Conservation (phyloP, 306 rosid species). For the Ormosia emarginata region DNA sequence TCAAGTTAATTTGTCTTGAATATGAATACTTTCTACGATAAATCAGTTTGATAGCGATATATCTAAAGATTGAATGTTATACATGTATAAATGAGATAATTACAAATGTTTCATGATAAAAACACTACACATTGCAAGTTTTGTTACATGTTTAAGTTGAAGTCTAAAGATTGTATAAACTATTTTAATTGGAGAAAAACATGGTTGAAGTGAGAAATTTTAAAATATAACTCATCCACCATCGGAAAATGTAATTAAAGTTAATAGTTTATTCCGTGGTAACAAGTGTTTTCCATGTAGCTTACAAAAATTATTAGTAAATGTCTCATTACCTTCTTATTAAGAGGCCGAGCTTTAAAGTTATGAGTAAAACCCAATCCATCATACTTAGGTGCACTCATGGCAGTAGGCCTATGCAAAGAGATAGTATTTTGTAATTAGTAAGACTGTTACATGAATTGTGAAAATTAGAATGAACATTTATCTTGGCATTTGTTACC, state of each 20-base stretch:
- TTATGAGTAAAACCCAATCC: slow-evolving; percentile 43
- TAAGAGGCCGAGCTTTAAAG: slow-evolving; percentile 67
- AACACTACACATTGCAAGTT: not conserved
- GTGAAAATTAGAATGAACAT: slow-evolving; percentile 2
- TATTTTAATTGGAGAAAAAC: slow-evolving; percentile 2
- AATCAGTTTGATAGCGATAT: not conserved
- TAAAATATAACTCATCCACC: not conserved
- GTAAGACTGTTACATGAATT: slow-evolving; percentile 7
- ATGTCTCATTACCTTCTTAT: slow-evolving; percentile 60
- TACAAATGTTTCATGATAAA: not conserved
- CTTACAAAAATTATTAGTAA: not conserved
- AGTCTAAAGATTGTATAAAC: not conserved
- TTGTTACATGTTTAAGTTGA: not conserved
- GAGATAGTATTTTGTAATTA: slow-evolving; percentile 20
- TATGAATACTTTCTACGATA: not conserved
- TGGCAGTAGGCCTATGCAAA: slow-evolving; percentile 55
- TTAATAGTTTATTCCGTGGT: not conserved
- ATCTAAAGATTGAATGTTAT: not conserved
- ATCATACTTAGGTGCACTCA: slow-evolving; percentile 40
- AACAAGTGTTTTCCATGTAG: not conserved
- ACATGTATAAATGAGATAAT: not conserved
- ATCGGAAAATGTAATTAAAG: not conserved
- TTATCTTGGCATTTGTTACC: slow-evolving; percentile 43
- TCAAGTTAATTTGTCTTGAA: not conserved
- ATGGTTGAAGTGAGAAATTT: not conserved